Evolutionary conservation across 768 basidiomycete genomes (phyloP).

Genomic region (Lentinula aciculospora): DNA sequence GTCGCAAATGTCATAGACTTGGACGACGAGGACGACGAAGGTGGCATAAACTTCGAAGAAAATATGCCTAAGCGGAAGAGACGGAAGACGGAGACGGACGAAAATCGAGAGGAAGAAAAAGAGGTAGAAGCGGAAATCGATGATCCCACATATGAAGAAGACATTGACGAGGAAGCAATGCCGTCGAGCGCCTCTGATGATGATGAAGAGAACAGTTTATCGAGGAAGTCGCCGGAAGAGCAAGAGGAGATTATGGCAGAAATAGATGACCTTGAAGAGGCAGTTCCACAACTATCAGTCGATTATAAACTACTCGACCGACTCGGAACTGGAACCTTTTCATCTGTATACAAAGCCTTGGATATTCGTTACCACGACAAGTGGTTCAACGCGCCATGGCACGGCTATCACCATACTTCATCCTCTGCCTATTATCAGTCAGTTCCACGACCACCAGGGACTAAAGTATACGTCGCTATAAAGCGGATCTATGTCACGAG

Average conservation of each 20-base stretch:
- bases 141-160: slow-evolving; percentile 23
- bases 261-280: slow-evolving; percentile 61
- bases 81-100: slow-evolving; percentile 12
- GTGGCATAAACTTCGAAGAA: slow-evolving; percentile 29
- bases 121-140: slow-evolving; percentile 12
- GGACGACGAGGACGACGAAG: slow-evolving; percentile 31
- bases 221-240: slow-evolving; percentile 57
- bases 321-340: slow-evolving; percentile 96
- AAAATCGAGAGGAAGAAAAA: slow-evolving; percentile 21
- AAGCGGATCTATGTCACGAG: slow-evolving; percentile 98
- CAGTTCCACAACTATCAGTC: slow-evolving; percentile 57
- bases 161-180: slow-evolving; percentile 19
- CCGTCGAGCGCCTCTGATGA: slow-evolving; percentile 30
- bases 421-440: slow-evolving; percentile 69
- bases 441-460: slow-evolving; percentile 28
- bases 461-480: slow-evolving; percentile 80
- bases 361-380: slow-evolving; percentile 72
- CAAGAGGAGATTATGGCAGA: slow-evolving; percentile 71
- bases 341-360: slow-evolving; percentile 97
- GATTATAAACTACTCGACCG: slow-evolving; percentile 84
- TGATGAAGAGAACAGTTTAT: slow-evolving; percentile 59
- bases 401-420: slow-evolving; percentile 51
- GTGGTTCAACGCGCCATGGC: slow-evolving; percentile 75
- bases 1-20: slow-evolving; percentile 37
- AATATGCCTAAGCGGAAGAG: slow-evolving; percentile 9